A percentile compares a stretch with the other conserved stretches of the same genome.
phyloP scores from a whole-genome alignment of 805 yeast species.

The Wickerhamomyces ciferrii region DNA sequence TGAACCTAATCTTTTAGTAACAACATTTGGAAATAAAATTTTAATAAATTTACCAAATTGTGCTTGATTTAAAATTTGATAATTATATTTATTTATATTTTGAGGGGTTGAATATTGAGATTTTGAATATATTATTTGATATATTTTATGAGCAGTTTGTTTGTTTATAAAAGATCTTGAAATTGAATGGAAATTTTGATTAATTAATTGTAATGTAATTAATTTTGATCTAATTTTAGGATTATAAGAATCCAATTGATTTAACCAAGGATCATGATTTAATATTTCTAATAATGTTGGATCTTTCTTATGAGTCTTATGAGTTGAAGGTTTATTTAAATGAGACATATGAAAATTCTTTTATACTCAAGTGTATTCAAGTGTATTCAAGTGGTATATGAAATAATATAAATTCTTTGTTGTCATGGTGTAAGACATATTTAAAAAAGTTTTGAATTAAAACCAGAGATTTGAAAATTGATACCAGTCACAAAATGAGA shows the following conservation, averaged over 20 bases:
- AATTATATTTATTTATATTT: no score
- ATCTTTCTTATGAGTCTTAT: neutral
- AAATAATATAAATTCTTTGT: no score
- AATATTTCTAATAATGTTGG: neutral
- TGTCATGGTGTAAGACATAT: neutral
- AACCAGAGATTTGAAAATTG: no score
- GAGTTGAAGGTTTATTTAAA: neutral
- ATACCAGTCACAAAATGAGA: no score
- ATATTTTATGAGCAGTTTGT: neutral
- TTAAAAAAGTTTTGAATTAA: neutral
- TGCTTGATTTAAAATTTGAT: conserved; percentile 60
- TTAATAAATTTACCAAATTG: conserved; percentile 73
- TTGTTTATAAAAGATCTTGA: neutral
- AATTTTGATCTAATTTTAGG: neutral
- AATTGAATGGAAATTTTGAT: neutral
- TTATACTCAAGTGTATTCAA: no score
- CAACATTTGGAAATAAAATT: conserved; percentile 57
- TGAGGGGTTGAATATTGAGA: no score
- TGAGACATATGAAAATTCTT: no score
- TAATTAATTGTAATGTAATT: neutral
- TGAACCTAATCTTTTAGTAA: conserved; percentile 75
- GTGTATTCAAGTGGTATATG: no score
- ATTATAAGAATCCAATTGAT: neutral
- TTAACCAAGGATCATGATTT: neutral
- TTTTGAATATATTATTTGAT: neutral